Base-by-base conservation (phyloP, 352 stramenopile species). In the Pythium rhizo-oryzae region DNA sequence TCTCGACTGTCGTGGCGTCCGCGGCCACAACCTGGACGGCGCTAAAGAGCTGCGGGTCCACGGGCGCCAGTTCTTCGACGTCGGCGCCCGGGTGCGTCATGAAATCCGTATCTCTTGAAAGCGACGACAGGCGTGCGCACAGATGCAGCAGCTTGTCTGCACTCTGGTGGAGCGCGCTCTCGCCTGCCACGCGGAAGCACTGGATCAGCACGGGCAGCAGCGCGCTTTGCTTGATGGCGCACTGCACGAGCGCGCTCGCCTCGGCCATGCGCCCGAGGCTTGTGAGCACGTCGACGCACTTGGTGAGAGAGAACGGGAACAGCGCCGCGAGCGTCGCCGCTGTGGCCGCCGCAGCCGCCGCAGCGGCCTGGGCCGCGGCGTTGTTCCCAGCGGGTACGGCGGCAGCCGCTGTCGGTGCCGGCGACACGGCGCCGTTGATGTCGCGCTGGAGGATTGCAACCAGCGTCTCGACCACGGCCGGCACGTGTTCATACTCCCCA, bases 81-180 rank as follows among this genome's bases (percentile, higher is more conserved):
- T 46, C 49, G 6, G 19, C 1, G 6, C 16, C 50, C 23, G 23
- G 21, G 28, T 18, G n/a, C 30, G 52, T 39, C 28, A 33, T 33
- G 35, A 41, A 19, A 8, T 58, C 11, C 13, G 25, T 43, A 6
- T 57, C 5, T 6, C 19, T 13, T 35, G 21, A 19, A 11, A 59
- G 28, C 15, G 4, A 8, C 3, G 43, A 28, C 15, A 44, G 16
- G 3, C 33, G 39, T 18, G 43, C 35, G 28, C 80, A 87, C 4
- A 90, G 39, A 52, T 92, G 81, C 5, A 92, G 67, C 12, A 92
- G 53, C 33, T 89, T 92, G 47, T 92, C 84, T 1, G 72, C 71
- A 0, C 82, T 76, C 72, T 92, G 84, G 47, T 85, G 67, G 6
- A 90, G 70, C 2, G 65, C 49, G 4, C 60, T n/a, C 6, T 77